Evolutionary conservation across 2,329 filamentous ascomycete genomes (phyloP), one percentile per base, ranked within the genome.

Genomic region (Neofusicoccum ribis): DNA sequence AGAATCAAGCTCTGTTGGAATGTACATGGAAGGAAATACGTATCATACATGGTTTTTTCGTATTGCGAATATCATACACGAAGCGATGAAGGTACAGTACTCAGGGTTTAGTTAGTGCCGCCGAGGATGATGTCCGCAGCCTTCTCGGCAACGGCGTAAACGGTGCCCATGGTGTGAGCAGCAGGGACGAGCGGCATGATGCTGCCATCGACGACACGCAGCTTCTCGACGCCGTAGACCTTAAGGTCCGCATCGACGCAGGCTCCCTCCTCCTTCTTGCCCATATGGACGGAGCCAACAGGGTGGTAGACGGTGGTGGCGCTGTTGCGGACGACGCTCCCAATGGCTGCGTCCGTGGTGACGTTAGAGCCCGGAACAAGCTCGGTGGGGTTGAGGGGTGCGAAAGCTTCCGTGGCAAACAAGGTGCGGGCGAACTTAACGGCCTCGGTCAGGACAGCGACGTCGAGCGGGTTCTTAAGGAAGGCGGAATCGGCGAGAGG

Each of bases 261-360:
- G 49, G 72, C 74, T 3, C 73, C 73, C 7, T 69, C 51, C 7
- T 73, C 70, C 15, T 60, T 67, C 5, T 70, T 67, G 8, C 72
- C 68, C 70, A 76, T 71, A 64, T 71, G 70, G 65, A 70, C 73
- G 0, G 72, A 72, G 8, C 75, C 71, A 12, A 66, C 67, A 7
- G 74, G 71, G 63, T 78, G 76, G 73, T 68, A 1, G 67, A 71
- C n/a, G 71, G 72, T 47, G 64, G 67, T 67, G 43, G 74, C 31
- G 43, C 66, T 69, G 2, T 66, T 49, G 52, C 54, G 66, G 20
- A 66, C 63, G 31, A 70, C 66, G 12, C 70, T 65, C 20, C 59
- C 56, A 56, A 70, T 66, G 39, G 72, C 70, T 14, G 73, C 70
- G 46, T 70, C 67, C 23, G 74, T 71, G 2, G 71, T 69, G 0